phyloP scores from a whole-genome alignment of 179 eudicot genomes.

The Gypsophila paniculata region DNA sequence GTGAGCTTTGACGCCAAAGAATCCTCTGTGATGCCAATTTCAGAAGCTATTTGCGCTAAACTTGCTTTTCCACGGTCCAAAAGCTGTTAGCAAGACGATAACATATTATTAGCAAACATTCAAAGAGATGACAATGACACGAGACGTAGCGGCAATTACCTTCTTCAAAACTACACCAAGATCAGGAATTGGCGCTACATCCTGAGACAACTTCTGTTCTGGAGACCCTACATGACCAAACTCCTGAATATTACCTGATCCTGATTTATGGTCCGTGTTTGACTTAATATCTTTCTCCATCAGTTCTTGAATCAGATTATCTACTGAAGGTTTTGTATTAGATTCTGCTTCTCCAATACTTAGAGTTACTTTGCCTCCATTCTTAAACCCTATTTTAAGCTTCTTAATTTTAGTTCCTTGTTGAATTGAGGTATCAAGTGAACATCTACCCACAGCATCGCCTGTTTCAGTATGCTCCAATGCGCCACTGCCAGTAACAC shows the following conservation, averaged over 20 bases:
- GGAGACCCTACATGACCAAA: slow-evolving; percentile 23
- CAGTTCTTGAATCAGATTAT: slow-evolving; percentile 26
- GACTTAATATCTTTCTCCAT: slow-evolving; percentile 26
- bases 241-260: slow-evolving; percentile 32
- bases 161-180: slow-evolving; percentile 52
- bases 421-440: slow-evolving; percentile 25
- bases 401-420: slow-evolving; percentile 38
- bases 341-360: slow-evolving; percentile 29
- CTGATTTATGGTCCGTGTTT: slow-evolving; percentile 33
- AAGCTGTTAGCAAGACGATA: slow-evolving; percentile 41
- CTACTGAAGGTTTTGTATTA: slow-evolving; percentile 28
- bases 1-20: slow-evolving; percentile 51
- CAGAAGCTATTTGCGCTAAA: slow-evolving; percentile 60
- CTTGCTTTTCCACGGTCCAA: slow-evolving; percentile 66
- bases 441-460: slow-evolving; percentile 31
- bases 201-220: slow-evolving; percentile 33
- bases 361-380: slow-evolving; percentile 49
- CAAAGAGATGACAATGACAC: background rate
- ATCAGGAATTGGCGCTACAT: slow-evolving; percentile 40
- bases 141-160: slow-evolving; percentile 33
- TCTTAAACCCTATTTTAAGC: slow-evolving; percentile 48
- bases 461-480: slow-evolving; percentile 32
- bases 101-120: slow-evolving; percentile 1
- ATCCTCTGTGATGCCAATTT: slow-evolving; percentile 56
- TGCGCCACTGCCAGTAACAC: slow-evolving; percentile 21